These are phyloP conservation scores for Hymenochaete sp. DNA, from an alignment of 1,284 basidiomycete species.

Conservation along the genomic window DNA sequence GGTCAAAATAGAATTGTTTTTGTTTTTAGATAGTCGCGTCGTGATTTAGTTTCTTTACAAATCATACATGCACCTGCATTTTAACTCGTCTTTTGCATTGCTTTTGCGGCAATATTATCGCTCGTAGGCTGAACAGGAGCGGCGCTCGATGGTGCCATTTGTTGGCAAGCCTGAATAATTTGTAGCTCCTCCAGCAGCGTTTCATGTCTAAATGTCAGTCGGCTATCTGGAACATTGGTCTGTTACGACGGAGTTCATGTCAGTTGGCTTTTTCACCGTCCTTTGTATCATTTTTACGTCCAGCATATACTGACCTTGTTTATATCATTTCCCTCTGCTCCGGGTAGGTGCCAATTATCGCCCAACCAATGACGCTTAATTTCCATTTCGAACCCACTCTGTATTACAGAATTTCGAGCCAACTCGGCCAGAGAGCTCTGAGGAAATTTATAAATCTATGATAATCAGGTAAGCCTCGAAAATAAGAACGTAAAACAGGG, in stretches of 20 bases:
- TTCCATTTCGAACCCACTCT: conserved; percentile 99
- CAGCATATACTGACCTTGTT: conserved; percentile 54
- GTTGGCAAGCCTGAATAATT: conserved; percentile 40
- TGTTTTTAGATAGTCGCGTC: no score
- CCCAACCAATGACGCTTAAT: conserved; percentile 97
- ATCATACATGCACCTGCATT: no score
- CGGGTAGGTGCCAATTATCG: conserved; percentile 82
- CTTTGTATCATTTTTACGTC: no score
- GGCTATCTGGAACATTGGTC: conserved; percentile 94
- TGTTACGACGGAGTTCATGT: conserved; percentile 28
- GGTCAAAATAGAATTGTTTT: no score
- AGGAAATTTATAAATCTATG: conserved; percentile 84
- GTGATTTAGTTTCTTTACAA: no score
- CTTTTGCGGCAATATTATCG: conserved; percentile 16
- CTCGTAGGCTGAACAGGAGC: conserved; percentile 6
- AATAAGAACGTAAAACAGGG: not conserved
- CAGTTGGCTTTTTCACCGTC: no score
- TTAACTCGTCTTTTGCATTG: conserved; percentile 8
- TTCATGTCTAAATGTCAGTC: conserved; percentile 82
- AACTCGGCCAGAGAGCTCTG: conserved; percentile 82
- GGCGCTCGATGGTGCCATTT: conserved; percentile 1
- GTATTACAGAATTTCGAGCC: conserved; percentile 91
- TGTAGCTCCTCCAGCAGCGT: conserved; percentile 82
- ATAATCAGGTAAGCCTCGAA: conserved; percentile 3
- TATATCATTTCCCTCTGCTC: conserved; percentile 84